Base-by-base conservation (phyloP, 2,329 filamentous ascomycete genomes). In the Diplodia sapinea region DNA sequence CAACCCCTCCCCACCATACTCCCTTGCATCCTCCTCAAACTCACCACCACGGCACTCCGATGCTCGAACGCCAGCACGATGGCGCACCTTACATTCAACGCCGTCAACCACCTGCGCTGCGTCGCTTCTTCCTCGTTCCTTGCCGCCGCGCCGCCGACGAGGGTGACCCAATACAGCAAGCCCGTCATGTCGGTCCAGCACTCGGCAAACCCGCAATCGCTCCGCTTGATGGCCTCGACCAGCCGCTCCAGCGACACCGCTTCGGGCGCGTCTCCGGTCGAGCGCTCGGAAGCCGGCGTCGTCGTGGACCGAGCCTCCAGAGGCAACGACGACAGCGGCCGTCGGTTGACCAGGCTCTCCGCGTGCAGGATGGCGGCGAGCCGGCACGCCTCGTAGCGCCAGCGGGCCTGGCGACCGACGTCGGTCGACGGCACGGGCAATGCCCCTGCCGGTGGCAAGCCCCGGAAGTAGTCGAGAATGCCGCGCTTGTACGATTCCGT, bases 141-240 rank as follows among this genome's bases (percentile, higher is more conserved):
- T 20, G 62, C 67, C 13, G 64, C 76, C 6, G 78, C 77, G 11
- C 75, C 77, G 26, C 72, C 70, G 7, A 74, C 72, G 8, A 79
- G 73, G 0, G 72, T 72, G 56, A 78, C 71, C 77, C 77, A 80
- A 43, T 79, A 70, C 1, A 79, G 72, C n/a, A 79, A 75, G 51
- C 78, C 78, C 1, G 74, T 74, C 73, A 79, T 75, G 65, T 78
- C 76, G 56, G 67, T 66, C 78, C 78, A 79, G 55, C 73, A 75
- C n/a, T 74, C 71, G 26, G 75, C 71, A 57, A 43, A 36, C 4
- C 75, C 74, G 36, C 77, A 66, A 57, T 78, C 70, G 2, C 76
- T 77, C n/a, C 67, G 71, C 33, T 75, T 68, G 49, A 79, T 71
- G 3, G 73, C 71, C 4, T 68, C 66, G 49, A 71, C 71, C 13